Base-by-base conservation (phyloP, 805 yeast genomes). In the Kodamaea lidongshanica region DNA sequence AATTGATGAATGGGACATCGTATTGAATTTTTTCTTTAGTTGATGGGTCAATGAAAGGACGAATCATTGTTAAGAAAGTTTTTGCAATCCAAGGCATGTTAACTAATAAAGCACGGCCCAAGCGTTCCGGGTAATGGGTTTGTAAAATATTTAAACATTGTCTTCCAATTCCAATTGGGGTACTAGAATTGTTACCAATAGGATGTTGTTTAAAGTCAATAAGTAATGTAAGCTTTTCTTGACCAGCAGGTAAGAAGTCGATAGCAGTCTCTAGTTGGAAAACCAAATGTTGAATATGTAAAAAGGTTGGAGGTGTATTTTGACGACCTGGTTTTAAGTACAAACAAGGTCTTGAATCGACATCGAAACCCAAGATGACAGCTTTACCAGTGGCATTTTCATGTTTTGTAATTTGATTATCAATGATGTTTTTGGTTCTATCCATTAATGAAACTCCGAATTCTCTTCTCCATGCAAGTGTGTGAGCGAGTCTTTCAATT, bases 241-340 rank as follows among this genome's bases (percentile, higher is more conserved):
- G 98, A 13, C 97, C 97, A 0, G 86, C 70, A 1, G 96, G 96
- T 96, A 92, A 89, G 56, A 74, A 84, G 55, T 87, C 94, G 34
- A 89, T 88, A 24, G 83, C 95, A 36, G 88, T 70, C 57, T 92
- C 99, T 32, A 92, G 67, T 87, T 81, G 81, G 61, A 69, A 89
- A 5, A 92, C 97, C 52, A 92, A 65, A 53, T 87, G 96, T 57
- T 92, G 94, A n/a, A 92, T 96, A 52, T 92, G 99, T 45, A 89
- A 72, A 39, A 77, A 80, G 1, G 92, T 75, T 3, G 92, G 76
- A 49, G 85, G 84, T 10, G 99, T 92, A 61, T 92, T 92, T 58
- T 92, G 98, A 52, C 95, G 74, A 9, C 97, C 97, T 1, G 95
- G 94, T 54, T 84, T 82, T 52, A 92, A 67, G 54, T 89, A 89